Base-by-base conservation (phyloP, 257 asterid genomes). In the Catharanthus roseus region DNA sequence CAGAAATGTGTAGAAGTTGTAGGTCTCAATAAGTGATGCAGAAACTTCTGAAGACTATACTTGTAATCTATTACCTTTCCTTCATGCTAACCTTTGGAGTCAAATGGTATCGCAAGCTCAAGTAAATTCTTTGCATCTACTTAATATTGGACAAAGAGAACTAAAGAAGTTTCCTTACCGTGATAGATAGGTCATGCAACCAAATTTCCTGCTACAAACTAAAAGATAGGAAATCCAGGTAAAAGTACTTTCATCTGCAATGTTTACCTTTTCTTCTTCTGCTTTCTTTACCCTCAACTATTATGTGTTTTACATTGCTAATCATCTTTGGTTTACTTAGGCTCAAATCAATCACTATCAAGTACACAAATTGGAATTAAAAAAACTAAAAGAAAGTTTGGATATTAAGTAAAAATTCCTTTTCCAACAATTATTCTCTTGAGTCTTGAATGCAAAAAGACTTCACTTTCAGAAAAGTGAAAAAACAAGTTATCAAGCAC, bases 1-100 rank as follows among this genome's bases (percentile, higher is more conserved):
- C 7, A 42, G 9, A 24, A 75, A 42, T 6, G 9, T 6, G 11
- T 42, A n/a, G n/a, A 66, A 62, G 61, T 60, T 65, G 29, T 44
- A 28, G 29, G 24, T 64, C 58, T 26, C 34, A 26, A 39, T n/a
- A 49, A 45, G 54, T 42, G 57, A 49, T 23, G 71, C 71, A 36
- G 79, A 76, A 58, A 61, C 58, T 41, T 39, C 53, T 70, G 54
- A 60, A 67, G 69, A n/a, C 44, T 69, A 68, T 84, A 92, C 96
- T 96, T 85, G 93, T n/a, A n/a, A n/a, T n/a, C n/a, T n/a, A n/a
- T n/a, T n/a, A n/a, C n/a, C n/a, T n/a, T n/a, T n/a, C n/a, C n/a
- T n/a, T n/a, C n/a, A n/a, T n/a, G n/a, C n/a, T n/a, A n/a, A n/a
- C n/a, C n/a, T n/a, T n/a, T n/a, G n/a, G n/a, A n/a, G n/a, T n/a